Base-by-base conservation (phyloP, 1,284 basidiomycete genomes). In the Entoloma clypeatum region DNA sequence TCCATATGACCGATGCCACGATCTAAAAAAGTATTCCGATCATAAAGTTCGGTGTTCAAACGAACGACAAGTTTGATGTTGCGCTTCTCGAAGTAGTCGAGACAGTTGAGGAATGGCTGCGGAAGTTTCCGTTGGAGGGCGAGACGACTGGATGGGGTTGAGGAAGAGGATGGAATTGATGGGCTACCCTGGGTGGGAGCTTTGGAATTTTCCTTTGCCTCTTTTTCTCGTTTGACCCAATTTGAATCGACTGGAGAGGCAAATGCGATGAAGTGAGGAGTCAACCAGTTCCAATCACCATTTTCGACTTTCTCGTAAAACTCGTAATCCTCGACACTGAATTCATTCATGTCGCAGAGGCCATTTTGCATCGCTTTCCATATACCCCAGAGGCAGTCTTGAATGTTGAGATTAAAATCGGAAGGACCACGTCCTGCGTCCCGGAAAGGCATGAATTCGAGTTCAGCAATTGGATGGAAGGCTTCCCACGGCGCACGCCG, bases 261-360 rank as follows among this genome's bases (percentile, higher is more conserved):
- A 56, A 99, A 98, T 7, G 96, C 94, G 51, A 99, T 89, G 61
- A 94, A 95, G 48, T 83, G 77, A 29, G 92, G 88, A 2, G 87
- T 89, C 62, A 97, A 75, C 89, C 90, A 92, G 60, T 99, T 99
- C 84, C 95, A 94, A 62, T 99, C 96, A 4, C 96, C 96, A 57
- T 96, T 93, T 68, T 92, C 86, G 23, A 94, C 91, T 59, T 91
- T 92, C 63, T 96, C 95, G 59, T 93, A 97, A 60, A 77, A 85
- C 61, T 95, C 92, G 58, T 95, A 95, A 51, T 93, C 90, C 50
- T 90, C 86, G 34, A 88, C 80, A 51, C 75, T 82, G 64, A 99
- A 99, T 46, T 90, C 82, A 53, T 89, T 88, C 71, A 99, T 84
- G 58, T 96, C 87, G 57, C 94, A 83, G 2, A 99, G 75, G 1